Evolutionary conservation across 2,329 filamentous ascomycete genomes (phyloP).

Genomic region (Aspergillus latus): DNA sequence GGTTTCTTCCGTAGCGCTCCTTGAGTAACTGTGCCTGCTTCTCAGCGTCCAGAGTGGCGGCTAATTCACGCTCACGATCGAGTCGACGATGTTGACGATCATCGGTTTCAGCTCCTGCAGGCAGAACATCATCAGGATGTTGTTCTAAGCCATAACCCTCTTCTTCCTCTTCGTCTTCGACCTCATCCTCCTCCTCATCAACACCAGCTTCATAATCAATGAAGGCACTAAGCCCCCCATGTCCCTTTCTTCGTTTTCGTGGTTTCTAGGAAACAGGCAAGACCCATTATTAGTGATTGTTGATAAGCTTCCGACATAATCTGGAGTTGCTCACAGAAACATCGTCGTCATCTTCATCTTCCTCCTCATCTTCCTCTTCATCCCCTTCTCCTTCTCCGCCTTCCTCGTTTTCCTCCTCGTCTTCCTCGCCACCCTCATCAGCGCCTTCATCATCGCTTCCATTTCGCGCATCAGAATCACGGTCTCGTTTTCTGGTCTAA

Average conservation of each 20-base stretch:
- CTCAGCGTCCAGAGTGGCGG: conserved; percentile 86
- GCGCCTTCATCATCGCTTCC: conserved; percentile 45
- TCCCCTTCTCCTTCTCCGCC: conserved; percentile 40
- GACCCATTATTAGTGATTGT: conserved; percentile 16
- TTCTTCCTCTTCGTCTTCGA: conserved; percentile 86
- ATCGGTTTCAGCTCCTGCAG: conserved; percentile 74
- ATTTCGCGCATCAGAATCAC: conserved; percentile 39
- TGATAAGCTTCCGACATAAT: background rate
- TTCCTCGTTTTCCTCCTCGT: conserved; percentile 58
- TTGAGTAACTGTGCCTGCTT: conserved; percentile 84
- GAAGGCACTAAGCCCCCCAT: conserved; percentile 73
- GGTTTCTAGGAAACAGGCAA: conserved; percentile 54
- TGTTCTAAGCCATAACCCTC: conserved; percentile 86
- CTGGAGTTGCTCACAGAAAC: conserved; percentile 50
- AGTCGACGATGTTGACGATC: conserved; percentile 92
- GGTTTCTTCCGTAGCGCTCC: conserved; percentile 82
- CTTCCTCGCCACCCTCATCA: conserved; percentile 46
- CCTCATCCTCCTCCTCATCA: conserved; percentile 84
- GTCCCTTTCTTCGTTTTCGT: conserved; percentile 74
- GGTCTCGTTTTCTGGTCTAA: conserved; percentile 19
- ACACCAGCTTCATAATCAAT: conserved; percentile 98
- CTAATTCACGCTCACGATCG: conserved; percentile 84
- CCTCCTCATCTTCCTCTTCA: conserved; percentile 42
- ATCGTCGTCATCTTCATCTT: conserved; percentile 55
- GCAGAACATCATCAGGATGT: conserved; percentile 80